Evolutionary conservation across 2,329 filamentous ascomycete genomes (phyloP).

Genomic region (Sporothrix brasiliensis): DNA sequence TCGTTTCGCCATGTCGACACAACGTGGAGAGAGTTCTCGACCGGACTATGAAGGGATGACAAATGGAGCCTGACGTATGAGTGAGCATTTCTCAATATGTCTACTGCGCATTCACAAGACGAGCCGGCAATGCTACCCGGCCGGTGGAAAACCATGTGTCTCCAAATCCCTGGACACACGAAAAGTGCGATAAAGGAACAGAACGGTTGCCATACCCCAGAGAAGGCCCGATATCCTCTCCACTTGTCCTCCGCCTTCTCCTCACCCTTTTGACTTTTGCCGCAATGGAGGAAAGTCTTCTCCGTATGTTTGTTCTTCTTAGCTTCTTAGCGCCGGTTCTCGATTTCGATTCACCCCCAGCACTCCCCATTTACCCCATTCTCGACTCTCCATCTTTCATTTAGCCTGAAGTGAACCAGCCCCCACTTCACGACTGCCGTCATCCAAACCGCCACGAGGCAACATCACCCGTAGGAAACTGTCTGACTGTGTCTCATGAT

Average conservation of each 20-base stretch:
- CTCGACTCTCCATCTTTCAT: not conserved
- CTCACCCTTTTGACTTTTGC: constrained; percentile 16
- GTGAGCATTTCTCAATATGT: no score
- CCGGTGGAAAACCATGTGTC: not conserved
- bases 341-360: no score
- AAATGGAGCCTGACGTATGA: no score
- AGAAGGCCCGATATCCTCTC: constrained; percentile 7
- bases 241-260: not conserved
- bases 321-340: no score
- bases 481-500: not conserved
- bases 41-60: no score
- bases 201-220: not conserved
- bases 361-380: constrained; percentile 1
- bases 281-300: not conserved
- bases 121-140: not conserved
- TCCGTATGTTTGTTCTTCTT: no score
- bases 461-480: constrained; percentile 2
- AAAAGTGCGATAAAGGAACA: not conserved
- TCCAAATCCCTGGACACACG: no score
- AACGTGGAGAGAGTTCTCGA: no score
- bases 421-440: constrained; percentile 14
- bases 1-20: not conserved
- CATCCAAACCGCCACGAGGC: constrained; percentile 1
- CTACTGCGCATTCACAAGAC: no score
- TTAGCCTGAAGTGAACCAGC: not conserved